Evolutionary conservation across 1,284 basidiomycete species (phyloP), one percentile per base, ranked within the genome.

Genomic region (Cutaneotrichosporon sp.): DNA sequence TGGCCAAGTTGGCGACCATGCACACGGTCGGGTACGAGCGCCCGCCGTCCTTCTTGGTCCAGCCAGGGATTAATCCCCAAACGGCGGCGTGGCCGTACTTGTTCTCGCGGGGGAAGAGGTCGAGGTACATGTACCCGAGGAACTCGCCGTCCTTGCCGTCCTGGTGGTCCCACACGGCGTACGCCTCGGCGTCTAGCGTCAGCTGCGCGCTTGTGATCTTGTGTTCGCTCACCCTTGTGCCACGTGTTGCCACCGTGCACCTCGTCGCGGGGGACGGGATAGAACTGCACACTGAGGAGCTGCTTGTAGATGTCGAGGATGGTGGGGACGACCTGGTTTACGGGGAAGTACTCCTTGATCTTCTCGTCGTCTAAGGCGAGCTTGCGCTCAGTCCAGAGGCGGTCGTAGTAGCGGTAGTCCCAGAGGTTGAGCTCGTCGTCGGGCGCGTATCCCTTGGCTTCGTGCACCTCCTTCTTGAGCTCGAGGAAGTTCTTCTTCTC

Each of bases 51-150:
- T 54, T 55, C 61, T 63, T 63, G 29, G 56, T 56, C 52, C 49
- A 66, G 33, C 58, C 64, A n/a, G 58, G 58, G 29, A 63, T 60
- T 68, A 87, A 88, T 4, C 89, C 89, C 89, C 89, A 94, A 0
- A 93, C 90, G 0, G 91, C 90, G 0, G 91, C 91, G 79, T 94
- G 91, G 6, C 88, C 86, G 74, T 91, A 92, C 75, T 92, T 93
- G 50, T 85, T 84, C 59, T 83, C 89, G 88, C 91, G 87, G 57
- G 91, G 91, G 83, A 89, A 93, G 42, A 94, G 84, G 72, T 94
- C 92, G 27, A 93, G 86, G 72, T 91, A 91, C 72, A 89, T 63
- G 89, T 75, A 90, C 87, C 18, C 91, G 89, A 64, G 57, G 36
- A 91, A 75, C 69, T 92, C 91, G 36, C 83, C 87, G 3, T 84